Percentiles rank a stretch among this genome's conserved stretches.
phyloP scores from a whole-genome alignment of 305 asterid genomes.

The Andrographis paniculata region DNA sequence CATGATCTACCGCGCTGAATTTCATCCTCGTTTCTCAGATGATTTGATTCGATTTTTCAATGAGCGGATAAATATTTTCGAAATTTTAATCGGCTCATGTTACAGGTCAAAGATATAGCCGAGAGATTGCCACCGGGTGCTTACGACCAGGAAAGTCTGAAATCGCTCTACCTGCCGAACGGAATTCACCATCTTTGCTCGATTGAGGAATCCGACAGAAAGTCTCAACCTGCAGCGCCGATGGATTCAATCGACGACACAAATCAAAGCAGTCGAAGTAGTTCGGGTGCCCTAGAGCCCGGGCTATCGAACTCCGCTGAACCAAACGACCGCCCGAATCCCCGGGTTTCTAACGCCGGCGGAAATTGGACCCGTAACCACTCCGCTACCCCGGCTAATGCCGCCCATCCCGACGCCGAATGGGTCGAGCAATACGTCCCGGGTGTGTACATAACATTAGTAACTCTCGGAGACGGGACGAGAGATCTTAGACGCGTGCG shows the following conservation, averaged over 20 bases:
- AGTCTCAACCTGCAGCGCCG: slow-evolving; percentile 21
- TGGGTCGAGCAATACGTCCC: slow-evolving; percentile 29
- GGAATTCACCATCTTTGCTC: slow-evolving; percentile 39
- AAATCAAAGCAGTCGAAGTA: slow-evolving; percentile 26
- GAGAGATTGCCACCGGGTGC: slow-evolving; percentile 85
- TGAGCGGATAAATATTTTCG: not conserved
- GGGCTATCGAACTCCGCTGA: slow-evolving; percentile 32
- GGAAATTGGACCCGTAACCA: slow-evolving; percentile 32
- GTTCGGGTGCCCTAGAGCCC: slow-evolving; percentile 29
- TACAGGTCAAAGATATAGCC: slow-evolving; percentile 95
- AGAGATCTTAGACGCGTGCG: slow-evolving; percentile 28
- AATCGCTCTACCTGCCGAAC: slow-evolving; percentile 49
- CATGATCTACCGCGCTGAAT: not conserved
- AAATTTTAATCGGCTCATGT: slow-evolving; percentile 11
- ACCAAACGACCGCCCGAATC: slow-evolving; percentile 28
- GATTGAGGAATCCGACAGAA: slow-evolving; percentile 36
- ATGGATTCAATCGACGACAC: slow-evolving; percentile 24
- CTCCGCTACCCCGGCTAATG: slow-evolving; percentile 33
- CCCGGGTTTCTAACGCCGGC: slow-evolving; percentile 39
- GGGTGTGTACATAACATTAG: slow-evolving; percentile 25
- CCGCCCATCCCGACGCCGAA: slow-evolving; percentile 33
- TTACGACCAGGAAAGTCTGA: slow-evolving; percentile 62
- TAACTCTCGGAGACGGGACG: slow-evolving; percentile 16
- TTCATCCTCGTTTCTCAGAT: not conserved
- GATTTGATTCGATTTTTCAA: not conserved